Conservation (phyloP, 1,284 basidiomycete species). For the Flammula alnicola region DNA sequence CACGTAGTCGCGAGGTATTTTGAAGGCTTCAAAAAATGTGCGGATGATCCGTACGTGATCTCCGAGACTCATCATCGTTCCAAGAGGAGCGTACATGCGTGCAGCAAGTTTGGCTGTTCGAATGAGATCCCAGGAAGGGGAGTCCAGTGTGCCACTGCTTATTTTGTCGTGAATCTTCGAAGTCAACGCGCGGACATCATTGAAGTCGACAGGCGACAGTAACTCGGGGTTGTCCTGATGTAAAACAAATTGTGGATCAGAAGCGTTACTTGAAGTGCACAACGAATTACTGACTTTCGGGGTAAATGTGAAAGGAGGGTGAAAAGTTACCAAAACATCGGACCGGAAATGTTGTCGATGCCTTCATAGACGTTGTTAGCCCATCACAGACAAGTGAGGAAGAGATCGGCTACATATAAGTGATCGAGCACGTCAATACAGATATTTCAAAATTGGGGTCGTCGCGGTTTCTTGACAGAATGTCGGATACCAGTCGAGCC, state of each 20-base stretch:
- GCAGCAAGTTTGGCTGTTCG: slow-evolving; percentile 77
- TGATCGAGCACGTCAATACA: slow-evolving; percentile 79
- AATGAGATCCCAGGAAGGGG: slow-evolving; percentile 81
- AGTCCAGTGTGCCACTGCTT: slow-evolving; percentile 76
- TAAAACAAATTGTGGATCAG: slow-evolving; percentile 4
- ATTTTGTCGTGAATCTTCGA: slow-evolving; percentile 68
- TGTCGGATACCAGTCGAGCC: slow-evolving; percentile 79
- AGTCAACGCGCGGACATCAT: slow-evolving; percentile 65
- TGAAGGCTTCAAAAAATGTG: slow-evolving; percentile 78
- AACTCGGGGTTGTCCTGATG: slow-evolving; percentile 70
- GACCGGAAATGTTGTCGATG: slow-evolving; percentile 80
- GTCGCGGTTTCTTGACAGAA: slow-evolving; percentile 71
- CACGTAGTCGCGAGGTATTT: slow-evolving; percentile 41
- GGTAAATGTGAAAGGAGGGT: slow-evolving; percentile 70
- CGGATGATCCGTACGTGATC: slow-evolving; percentile 79
- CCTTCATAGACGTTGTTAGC: slow-evolving; percentile 32
- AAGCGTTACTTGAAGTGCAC: not conserved
- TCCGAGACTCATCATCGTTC: slow-evolving; percentile 80
- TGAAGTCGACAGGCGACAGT: slow-evolving; percentile 66
- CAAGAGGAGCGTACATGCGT: slow-evolving; percentile 81
- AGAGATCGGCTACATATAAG: slow-evolving; percentile 64
- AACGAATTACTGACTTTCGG: slow-evolving; percentile 48
- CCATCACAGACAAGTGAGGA: not conserved
- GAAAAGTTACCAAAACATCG: slow-evolving; percentile 84
- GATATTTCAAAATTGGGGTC: slow-evolving; percentile 73